These are phyloP conservation scores for Xylaria sp. DNA, from an alignment of 2,329 filamentous ascomycete genomes.

Conservation along the genomic window DNA sequence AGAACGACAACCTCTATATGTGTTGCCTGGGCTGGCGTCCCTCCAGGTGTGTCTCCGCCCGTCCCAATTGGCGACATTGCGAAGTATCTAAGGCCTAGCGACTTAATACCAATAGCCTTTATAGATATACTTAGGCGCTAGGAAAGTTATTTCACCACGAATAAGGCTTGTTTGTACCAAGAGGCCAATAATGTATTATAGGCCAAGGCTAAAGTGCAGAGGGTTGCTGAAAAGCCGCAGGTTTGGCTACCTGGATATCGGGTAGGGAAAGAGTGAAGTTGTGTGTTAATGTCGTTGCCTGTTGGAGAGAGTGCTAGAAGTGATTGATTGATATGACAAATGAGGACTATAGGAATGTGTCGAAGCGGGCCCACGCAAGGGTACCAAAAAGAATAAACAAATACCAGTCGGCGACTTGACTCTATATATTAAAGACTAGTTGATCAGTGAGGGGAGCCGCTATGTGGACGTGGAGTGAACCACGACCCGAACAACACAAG, in stretches of 20 bases:
- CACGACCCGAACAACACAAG: not conserved
- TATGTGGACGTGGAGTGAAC: not conserved
- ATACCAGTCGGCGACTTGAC: not conserved
- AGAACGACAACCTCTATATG: conserved; percentile 47
- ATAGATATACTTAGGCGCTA: not conserved
- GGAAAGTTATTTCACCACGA: not conserved
- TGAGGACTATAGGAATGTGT: not conserved
- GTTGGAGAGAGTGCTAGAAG: not conserved
- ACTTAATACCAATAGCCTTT: not conserved
- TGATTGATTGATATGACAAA: not conserved
- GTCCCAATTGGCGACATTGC: conserved; percentile 11
- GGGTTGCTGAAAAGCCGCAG: not conserved
- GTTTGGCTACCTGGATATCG: not conserved
- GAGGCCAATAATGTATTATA: not conserved
- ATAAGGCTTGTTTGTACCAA: not conserved
- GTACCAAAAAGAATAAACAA: not conserved
- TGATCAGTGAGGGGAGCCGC: not conserved
- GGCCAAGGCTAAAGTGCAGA: not conserved
- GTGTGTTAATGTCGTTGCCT: conserved; percentile 4
- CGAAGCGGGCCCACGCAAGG: conserved; percentile 1
- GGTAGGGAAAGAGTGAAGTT: conserved; percentile 1
- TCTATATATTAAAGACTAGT: not conserved
- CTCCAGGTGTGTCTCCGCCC: not conserved
- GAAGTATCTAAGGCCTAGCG: not conserved
- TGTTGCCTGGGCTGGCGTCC: conserved; percentile 29